Conservation (phyloP, 352 stramenopile species). For the Phytophthora tentaculata region DNA sequence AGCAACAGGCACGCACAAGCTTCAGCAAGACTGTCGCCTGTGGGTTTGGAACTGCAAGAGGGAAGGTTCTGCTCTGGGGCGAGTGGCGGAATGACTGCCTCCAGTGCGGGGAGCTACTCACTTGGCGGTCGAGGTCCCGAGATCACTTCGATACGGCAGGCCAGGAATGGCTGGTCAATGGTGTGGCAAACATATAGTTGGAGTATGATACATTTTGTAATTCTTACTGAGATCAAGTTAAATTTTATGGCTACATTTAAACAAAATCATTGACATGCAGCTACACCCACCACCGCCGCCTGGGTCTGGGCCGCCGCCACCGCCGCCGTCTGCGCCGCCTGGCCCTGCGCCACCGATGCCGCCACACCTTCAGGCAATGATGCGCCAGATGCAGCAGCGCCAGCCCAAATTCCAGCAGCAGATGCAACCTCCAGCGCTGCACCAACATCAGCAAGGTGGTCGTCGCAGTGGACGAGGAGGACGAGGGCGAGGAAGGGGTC, state of each 20-base stretch:
- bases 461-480: slow-evolving; percentile 29
- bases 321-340: background rate
- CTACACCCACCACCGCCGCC: slow-evolving; percentile 30
- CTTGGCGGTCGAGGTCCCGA: slow-evolving; percentile 6
- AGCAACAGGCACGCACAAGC: slow-evolving; percentile 18
- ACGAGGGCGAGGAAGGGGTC: slow-evolving; percentile 21
- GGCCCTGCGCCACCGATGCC: slow-evolving; percentile 38
- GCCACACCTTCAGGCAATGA: slow-evolving; percentile 58
- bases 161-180: slow-evolving; percentile 2
- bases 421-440: slow-evolving; percentile 5
- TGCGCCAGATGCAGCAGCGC: slow-evolving; percentile 56
- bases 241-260: background rate
- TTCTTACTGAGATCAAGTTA: background rate
- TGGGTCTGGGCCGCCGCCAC: slow-evolving; percentile 20
- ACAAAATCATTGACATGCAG: slow-evolving; percentile 12
- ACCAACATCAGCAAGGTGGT: slow-evolving; percentile 26
- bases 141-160: slow-evolving; percentile 12
- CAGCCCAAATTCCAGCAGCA: slow-evolving; percentile 50
- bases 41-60: slow-evolving; percentile 7
- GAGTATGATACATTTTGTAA: background rate
- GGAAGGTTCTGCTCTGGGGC: slow-evolving; percentile 7
- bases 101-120: slow-evolving; percentile 14
- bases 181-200: background rate
- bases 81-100: slow-evolving; percentile 5
- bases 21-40: slow-evolving; percentile 27